A percentile compares a stretch with the other conserved stretches of the same genome.
Evolutionary conservation across 2,329 filamentous ascomycete genomes (phyloP).

Genomic region (Hymenoscyphus salicellus): DNA sequence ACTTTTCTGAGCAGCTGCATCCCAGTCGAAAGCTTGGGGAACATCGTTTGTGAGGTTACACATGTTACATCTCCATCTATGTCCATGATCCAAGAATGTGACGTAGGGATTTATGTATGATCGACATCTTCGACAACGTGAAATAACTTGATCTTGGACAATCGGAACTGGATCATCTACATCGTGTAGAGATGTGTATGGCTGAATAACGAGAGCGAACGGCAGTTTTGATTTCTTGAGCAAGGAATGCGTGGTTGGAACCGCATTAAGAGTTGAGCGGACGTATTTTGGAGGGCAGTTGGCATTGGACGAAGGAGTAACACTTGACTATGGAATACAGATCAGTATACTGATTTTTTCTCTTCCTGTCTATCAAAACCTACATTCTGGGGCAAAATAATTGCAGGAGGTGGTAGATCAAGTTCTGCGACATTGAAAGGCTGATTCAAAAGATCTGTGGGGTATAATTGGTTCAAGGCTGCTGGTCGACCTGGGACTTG

Average conservation of each 20-base stretch:
- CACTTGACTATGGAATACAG: slow-evolving; percentile 62
- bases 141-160: slow-evolving; percentile 95
- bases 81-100: slow-evolving; percentile 92
- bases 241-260: slow-evolving; percentile 86
- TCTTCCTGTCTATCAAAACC: slow-evolving; percentile 40
- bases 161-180: slow-evolving; percentile 87
- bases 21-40: slow-evolving; percentile 99
- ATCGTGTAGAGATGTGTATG: slow-evolving; percentile 89
- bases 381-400: slow-evolving; percentile 88
- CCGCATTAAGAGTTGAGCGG: slow-evolving; percentile 89
- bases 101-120: slow-evolving; percentile 98
- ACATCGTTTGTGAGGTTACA: slow-evolving; percentile 98
- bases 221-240: slow-evolving; percentile 96
- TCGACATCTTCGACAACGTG: slow-evolving; percentile 88
- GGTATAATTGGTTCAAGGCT: slow-evolving; percentile 82
- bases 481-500: slow-evolving; percentile 49
- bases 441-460: slow-evolving; percentile 85
- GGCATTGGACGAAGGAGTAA: slow-evolving; percentile 84
- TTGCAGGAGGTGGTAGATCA: slow-evolving; percentile 85
- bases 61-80: slow-evolving; percentile 99
- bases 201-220: slow-evolving; percentile 93
- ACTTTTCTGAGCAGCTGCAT: slow-evolving; percentile 83
- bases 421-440: slow-evolving; percentile 93
- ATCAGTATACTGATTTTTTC: slow-evolving; percentile 39
- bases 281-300: slow-evolving; percentile 95